Evolutionary conservation across 352 stramenopile genomes (phyloP).

Genomic region (Globisporangium yorkense): DNA sequence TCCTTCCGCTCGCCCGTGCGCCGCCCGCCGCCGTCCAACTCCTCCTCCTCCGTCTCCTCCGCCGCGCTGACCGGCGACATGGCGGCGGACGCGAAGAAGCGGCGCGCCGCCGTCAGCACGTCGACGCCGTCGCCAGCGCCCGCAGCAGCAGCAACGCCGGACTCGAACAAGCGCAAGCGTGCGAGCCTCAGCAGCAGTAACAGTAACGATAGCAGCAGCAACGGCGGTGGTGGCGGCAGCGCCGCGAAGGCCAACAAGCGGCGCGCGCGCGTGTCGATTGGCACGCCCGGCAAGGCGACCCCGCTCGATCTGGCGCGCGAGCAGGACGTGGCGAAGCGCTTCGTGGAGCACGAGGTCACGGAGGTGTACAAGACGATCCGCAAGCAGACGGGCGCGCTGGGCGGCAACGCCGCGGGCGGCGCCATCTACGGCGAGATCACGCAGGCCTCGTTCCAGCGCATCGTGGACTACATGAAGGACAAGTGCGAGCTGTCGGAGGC

Average conservation of each 20-base stretch:
- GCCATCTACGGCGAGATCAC: constrained; percentile 99
- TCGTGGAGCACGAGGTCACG: constrained; percentile 78
- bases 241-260: constrained; percentile 38
- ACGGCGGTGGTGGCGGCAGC: constrained; percentile 16
- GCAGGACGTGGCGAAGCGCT: constrained; percentile 63
- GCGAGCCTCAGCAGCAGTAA: constrained; percentile 31
- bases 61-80: neutral
- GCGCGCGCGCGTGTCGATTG: constrained; percentile 50
- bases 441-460: constrained; percentile 94
- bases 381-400: constrained; percentile 92
- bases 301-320: constrained; percentile 50
- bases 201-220: constrained; percentile 1
- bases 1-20: constrained; percentile 13
- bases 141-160: neutral
- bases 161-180: constrained; percentile 43
- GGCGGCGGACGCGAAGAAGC: constrained; percentile 6
- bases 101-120: constrained; percentile 5
- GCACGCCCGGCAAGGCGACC: constrained; percentile 66
- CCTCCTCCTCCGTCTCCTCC: neutral
- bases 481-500: constrained; percentile 84
- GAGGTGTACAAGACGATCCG: constrained; percentile 91
- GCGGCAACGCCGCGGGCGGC: constrained; percentile 92
- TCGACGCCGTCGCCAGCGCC: neutral
- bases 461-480: constrained; percentile 93
- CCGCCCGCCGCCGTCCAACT: neutral